phyloP scores from a whole-genome alignment of 306 rosid genomes.

The Dalbergia cultrata region DNA sequence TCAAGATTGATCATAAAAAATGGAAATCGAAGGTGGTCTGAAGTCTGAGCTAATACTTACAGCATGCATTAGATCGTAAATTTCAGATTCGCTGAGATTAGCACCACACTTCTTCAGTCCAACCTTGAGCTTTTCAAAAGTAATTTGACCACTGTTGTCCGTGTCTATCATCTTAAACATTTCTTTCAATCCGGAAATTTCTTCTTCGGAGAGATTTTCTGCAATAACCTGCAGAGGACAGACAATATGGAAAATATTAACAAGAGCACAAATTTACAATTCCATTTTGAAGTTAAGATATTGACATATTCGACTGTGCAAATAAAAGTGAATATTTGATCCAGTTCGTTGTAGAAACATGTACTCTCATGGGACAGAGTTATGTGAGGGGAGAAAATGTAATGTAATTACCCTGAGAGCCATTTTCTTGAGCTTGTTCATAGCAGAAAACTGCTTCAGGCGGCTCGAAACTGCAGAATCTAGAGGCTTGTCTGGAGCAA shows the following conservation, averaged over 20 bases:
- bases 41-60: slow-evolving; percentile 58
- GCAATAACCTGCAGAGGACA: slow-evolving; percentile 69
- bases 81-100: slow-evolving; percentile 73
- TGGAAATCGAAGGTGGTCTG: not conserved
- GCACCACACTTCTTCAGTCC: slow-evolving; percentile 76
- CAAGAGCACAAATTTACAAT: not conserved
- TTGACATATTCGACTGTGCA: not conserved
- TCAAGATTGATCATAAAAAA: not conserved
- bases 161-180: slow-evolving; percentile 59
- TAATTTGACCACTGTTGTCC: slow-evolving; percentile 69
- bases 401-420: slow-evolving; percentile 69
- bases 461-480: slow-evolving; percentile 77
- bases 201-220: slow-evolving; percentile 76
- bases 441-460: slow-evolving; percentile 80
- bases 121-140: slow-evolving; percentile 72
- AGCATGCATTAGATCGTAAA: slow-evolving; percentile 72
- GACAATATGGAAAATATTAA: slow-evolving; percentile 10
- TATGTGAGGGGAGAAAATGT: not conserved
- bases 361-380: not conserved
- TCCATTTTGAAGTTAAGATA: slow-evolving; percentile 1
- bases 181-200: slow-evolving; percentile 72
- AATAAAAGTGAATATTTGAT: slow-evolving; percentile 7
- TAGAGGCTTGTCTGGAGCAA: slow-evolving; percentile 79
- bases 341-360: not conserved
- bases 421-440: slow-evolving; percentile 86